Evolutionary conservation across 169 alveolate species (phyloP).

Genomic region (Toxoplasma gondii): DNA sequence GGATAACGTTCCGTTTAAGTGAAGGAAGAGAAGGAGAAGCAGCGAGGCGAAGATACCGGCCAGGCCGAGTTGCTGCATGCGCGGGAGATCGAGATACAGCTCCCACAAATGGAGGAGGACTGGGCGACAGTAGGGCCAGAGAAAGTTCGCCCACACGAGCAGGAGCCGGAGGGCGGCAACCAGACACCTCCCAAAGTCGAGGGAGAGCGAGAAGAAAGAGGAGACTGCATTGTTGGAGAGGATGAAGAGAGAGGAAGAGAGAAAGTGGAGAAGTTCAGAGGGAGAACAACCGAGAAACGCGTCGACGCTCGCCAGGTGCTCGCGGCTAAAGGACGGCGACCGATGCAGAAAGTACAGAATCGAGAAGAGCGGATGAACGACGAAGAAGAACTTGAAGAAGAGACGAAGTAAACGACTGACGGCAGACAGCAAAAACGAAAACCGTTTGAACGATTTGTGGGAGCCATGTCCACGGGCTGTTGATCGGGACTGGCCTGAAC

Average conservation of each 20-base stretch:
- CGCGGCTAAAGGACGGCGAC: neutral
- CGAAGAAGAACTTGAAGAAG: neutral
- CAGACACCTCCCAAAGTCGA: neutral
- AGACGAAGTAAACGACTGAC: neutral
- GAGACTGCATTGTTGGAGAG: neutral
- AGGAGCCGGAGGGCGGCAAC: neutral
- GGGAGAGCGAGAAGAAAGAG: neutral
- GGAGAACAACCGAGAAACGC: conserved; percentile 18
- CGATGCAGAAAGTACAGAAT: neutral
- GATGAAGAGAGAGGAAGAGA: neutral
- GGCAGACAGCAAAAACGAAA: neutral
- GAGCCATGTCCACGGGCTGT: neutral
- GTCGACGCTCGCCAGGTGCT: neutral
- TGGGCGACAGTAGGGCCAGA: conserved; percentile 15
- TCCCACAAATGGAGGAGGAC: neutral
- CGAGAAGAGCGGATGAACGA: neutral
- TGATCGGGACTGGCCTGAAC: neutral
- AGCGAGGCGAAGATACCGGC: neutral
- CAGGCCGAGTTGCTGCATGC: neutral
- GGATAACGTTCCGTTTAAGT: neutral
- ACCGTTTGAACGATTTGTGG: neutral
- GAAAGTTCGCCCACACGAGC: neutral
- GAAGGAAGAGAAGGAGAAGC: neutral
- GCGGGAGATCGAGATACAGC: neutral
- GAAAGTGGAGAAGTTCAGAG: neutral